Conservation (phyloP, 1,284 basidiomycete genomes). For the Termitomyces sp. region DNA sequence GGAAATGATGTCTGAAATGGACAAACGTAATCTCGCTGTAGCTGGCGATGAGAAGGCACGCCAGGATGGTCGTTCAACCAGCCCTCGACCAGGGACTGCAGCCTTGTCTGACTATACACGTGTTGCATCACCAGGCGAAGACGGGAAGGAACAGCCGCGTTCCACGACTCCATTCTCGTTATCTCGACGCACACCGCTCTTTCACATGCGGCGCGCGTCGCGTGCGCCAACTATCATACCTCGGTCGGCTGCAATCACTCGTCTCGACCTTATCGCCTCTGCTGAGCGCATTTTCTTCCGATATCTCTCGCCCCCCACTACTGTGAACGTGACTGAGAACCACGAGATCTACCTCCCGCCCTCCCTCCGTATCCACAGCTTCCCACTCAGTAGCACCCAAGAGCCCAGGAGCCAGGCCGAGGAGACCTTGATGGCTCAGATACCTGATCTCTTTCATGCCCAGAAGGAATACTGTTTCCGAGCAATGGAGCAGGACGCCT, state of each 20-base stretch:
- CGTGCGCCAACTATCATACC: constrained; percentile 86
- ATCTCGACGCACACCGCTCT: constrained; percentile 64
- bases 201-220: constrained; percentile 67
- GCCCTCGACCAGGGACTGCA: constrained; percentile 40
- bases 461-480: constrained; percentile 98
- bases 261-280: constrained; percentile 84
- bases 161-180: constrained; percentile 78
- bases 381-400: constrained; percentile 64
- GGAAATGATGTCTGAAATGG: constrained; percentile 60
- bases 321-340: constrained; percentile 62
- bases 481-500: constrained; percentile 97
- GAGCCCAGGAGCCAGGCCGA: constrained; percentile 72
- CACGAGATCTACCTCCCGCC: constrained; percentile 96
- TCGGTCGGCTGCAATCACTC: constrained; percentile 85
- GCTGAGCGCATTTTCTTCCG: constrained; percentile 95
- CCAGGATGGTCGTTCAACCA: constrained; percentile 42
- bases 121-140: constrained; percentile 46
- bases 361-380: constrained; percentile 74
- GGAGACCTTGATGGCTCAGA: constrained; percentile 75
- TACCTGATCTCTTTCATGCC: constrained; percentile 95
- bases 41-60: constrained; percentile 42
- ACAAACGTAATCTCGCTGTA: constrained; percentile 52
- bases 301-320: constrained; percentile 76
- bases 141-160: constrained; percentile 42
- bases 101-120: constrained; percentile 43